These are phyloP conservation scores for Wickerhamomyces sydowiorum DNA, from an alignment of 805 yeast species.

Conservation along the genomic window DNA sequence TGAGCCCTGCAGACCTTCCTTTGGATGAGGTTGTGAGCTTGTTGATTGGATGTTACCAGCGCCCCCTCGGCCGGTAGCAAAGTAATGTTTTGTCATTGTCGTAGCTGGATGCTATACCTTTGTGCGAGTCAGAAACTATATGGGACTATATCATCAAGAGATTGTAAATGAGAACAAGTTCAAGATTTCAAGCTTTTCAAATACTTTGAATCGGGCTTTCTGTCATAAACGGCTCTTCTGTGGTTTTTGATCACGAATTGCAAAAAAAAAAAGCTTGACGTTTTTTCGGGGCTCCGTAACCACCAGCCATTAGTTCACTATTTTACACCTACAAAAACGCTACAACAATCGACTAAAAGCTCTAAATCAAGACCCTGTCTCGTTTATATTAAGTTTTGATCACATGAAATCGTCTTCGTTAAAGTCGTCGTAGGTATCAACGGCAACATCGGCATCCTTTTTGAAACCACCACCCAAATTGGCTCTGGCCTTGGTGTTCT, in stretches of 20 bases:
- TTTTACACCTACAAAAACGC: no score
- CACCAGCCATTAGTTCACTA: no score
- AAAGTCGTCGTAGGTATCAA: constrained; percentile 49
- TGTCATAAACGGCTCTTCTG: neutral
- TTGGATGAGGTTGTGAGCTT: constrained; percentile 43
- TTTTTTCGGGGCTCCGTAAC: neutral
- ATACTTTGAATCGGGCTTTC: no score
- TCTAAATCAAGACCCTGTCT: no score
- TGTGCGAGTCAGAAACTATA: no score
- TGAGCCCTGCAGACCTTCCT: constrained; percentile 51
- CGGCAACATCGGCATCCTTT: constrained; percentile 59
- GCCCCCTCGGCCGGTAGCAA: constrained; percentile 78
- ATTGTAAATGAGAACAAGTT: neutral
- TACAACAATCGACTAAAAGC: no score
- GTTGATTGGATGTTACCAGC: constrained; percentile 59
- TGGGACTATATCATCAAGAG: neutral
- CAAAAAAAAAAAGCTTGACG: neutral
- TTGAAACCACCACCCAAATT: constrained; percentile 58
- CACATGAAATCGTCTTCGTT: constrained; percentile 83
- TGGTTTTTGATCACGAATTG: neutral
- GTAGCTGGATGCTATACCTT: neutral
- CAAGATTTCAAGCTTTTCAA: neutral
- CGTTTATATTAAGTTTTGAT: neutral
- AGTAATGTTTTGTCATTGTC: constrained; percentile 26
- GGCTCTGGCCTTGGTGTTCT: constrained; percentile 67